phyloP scores from a whole-genome alignment of 768 basidiomycete genomes.

The Aureoboletus auriporus region DNA sequence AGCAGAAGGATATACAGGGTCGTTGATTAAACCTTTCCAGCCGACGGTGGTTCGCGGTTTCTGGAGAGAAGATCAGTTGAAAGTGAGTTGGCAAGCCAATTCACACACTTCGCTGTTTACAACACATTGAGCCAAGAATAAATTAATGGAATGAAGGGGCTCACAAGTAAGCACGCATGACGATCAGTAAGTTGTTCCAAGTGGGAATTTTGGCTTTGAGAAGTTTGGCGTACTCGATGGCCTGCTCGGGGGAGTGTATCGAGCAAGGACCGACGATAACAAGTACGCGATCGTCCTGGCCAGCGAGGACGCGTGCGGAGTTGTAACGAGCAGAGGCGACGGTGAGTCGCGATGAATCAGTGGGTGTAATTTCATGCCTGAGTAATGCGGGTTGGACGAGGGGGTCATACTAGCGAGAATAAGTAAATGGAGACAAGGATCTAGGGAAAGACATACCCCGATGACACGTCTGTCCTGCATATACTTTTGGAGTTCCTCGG shows the following conservation, averaged over 20 bases:
- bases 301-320: slow-evolving; percentile 75
- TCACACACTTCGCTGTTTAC: slow-evolving; percentile 37
- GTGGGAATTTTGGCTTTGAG: slow-evolving; percentile 62
- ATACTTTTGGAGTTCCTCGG: slow-evolving; percentile 60
- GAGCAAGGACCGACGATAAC: slow-evolving; percentile 96
- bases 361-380: slow-evolving; percentile 77
- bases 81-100: neutral
- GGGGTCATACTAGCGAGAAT: slow-evolving; percentile 75
- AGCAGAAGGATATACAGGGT: slow-evolving; percentile 48
- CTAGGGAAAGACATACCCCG: slow-evolving; percentile 48
- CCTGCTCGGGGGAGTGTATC: slow-evolving; percentile 86
- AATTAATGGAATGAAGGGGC: slow-evolving; percentile 31
- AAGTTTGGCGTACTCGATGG: slow-evolving; percentile 74
- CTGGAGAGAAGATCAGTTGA: slow-evolving; percentile 34
- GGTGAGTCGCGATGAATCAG: slow-evolving; percentile 60
- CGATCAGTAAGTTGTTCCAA: slow-evolving; percentile 77
- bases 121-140: slow-evolving; percentile 33
- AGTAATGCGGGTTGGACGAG: slow-evolving; percentile 90
- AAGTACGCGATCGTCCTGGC: slow-evolving; percentile 80
- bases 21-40: slow-evolving; percentile 95
- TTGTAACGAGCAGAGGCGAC: slow-evolving; percentile 77
- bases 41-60: slow-evolving; percentile 98
- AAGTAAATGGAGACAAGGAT: slow-evolving; percentile 7
- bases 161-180: slow-evolving; percentile 98
- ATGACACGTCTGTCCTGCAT: slow-evolving; percentile 80